Percentiles rank a stretch among this genome's conserved stretches.
phyloP scores from a whole-genome alignment of 768 basidiomycete species.

The Dioszegia hungarica region DNA sequence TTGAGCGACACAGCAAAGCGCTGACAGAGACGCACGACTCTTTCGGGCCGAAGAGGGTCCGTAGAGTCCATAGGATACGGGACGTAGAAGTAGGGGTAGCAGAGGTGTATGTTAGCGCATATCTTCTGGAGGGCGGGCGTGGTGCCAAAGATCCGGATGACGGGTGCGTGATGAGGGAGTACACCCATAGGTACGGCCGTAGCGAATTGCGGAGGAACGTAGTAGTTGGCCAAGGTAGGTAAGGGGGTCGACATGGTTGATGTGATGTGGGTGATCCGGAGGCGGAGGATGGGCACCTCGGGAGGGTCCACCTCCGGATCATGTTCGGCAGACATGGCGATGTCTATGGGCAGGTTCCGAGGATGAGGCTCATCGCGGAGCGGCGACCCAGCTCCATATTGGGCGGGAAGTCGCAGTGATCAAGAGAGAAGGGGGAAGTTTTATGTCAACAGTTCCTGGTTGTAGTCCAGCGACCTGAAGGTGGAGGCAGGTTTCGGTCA shows the following conservation, averaged over 20 bases:
- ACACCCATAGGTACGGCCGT: constrained; percentile 40
- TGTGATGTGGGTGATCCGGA: constrained; percentile 50
- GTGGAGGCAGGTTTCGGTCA: too few species aligned
- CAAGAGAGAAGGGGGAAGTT: too few species aligned
- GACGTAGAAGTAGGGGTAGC: constrained; percentile 85
- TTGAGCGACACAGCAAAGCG: constrained; percentile 72
- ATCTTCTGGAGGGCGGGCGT: constrained; percentile 71
- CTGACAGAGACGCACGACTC: constrained; percentile 65
- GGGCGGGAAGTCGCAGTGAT: too few species aligned
- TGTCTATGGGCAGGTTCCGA: background rate
- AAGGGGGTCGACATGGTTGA: constrained; percentile 38
- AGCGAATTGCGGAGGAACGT: constrained; percentile 34
- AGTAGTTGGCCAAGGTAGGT: constrained; percentile 26
- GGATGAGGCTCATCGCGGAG: too few species aligned
- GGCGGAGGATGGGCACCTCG: constrained; percentile 35
- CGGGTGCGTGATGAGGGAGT: constrained; percentile 63
- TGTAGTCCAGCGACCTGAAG: too few species aligned
- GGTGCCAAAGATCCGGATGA: constrained; percentile 79
- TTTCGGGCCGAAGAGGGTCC: constrained; percentile 44
- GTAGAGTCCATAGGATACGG: constrained; percentile 70
- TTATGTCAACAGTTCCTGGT: too few species aligned
- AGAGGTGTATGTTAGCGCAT: constrained; percentile 74
- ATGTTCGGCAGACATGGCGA: background rate
- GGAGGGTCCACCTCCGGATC: constrained; percentile 7
- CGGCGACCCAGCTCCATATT: too few species aligned